Conservation (phyloP, 108 stramenopile genomes). For the Pseudonitzschia multistriata region DNA sequence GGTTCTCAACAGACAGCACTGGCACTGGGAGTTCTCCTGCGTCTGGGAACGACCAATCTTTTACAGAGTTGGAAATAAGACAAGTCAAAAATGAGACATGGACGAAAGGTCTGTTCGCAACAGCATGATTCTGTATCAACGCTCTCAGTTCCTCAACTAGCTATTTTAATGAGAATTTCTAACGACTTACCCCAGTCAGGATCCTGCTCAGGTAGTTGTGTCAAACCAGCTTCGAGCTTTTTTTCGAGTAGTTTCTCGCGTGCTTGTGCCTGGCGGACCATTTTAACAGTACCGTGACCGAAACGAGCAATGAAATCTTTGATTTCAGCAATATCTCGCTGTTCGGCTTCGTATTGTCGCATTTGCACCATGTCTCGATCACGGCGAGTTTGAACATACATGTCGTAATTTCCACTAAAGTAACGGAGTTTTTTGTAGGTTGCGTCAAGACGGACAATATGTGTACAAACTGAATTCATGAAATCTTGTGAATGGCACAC, state of each 20-base stretch:
- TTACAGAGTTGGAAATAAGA: not conserved
- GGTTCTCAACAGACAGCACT: slow-evolving; percentile 77
- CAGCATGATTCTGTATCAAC: too few species aligned
- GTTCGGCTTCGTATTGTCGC: slow-evolving; percentile 95
- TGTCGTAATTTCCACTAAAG: slow-evolving; percentile 97
- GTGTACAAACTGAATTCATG: slow-evolving; percentile 96
- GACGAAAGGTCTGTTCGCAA: not conserved
- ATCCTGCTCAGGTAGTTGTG: slow-evolving; percentile 75
- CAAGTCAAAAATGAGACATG: not conserved
- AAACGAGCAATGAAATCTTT: slow-evolving; percentile 95
- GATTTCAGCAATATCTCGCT: slow-evolving; percentile 94
- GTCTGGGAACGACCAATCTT: slow-evolving; percentile 74
- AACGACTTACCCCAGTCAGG: slow-evolving; percentile 48
- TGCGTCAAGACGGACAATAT: slow-evolving; percentile 92
- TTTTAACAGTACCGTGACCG: slow-evolving; percentile 95
- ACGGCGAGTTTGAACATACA: slow-evolving; percentile 86
- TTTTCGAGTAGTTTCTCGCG: slow-evolving; percentile 89
- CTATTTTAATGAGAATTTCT: slow-evolving; percentile 28
- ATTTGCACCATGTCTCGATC: slow-evolving; percentile 96
- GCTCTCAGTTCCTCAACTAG: too few species aligned
- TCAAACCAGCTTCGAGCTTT: slow-evolving; percentile 89
- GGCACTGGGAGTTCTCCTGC: slow-evolving; percentile 87
- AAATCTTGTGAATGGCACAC: slow-evolving; percentile 98
- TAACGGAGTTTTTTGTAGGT: slow-evolving; percentile 91
- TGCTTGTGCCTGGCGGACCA: slow-evolving; percentile 92